Evolutionary conservation across 176 grass and related monocot genomes (phyloP).

Genomic region (Eragrostis curvula): DNA sequence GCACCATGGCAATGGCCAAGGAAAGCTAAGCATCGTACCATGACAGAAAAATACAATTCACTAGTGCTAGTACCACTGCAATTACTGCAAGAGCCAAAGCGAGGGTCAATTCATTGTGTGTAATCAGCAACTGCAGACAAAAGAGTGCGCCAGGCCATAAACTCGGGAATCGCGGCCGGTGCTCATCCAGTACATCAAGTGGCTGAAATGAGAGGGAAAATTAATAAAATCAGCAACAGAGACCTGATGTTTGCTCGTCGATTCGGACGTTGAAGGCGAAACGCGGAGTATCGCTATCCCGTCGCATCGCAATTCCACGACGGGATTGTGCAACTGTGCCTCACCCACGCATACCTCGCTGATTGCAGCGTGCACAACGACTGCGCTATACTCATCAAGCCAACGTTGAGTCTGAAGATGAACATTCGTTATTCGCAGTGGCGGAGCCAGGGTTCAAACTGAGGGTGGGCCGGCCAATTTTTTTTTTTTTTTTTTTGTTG

Average conservation of each 20-base stretch:
- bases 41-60: no score
- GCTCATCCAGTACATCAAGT: neutral
- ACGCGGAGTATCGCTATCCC: no score
- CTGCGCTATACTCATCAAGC: neutral
- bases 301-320: neutral
- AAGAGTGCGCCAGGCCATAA: neutral
- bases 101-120: neutral
- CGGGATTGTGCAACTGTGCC: neutral
- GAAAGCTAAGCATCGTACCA: no score
- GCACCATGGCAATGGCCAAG: no score
- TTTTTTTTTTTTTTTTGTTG: no score
- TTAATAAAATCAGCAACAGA: neutral
- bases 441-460: no score
- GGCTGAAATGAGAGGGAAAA: neutral
- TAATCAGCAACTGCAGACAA: neutral
- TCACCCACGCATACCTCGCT: neutral
- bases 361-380: neutral
- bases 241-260: neutral
- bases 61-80: neutral
- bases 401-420: no score
- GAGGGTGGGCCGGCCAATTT: no score
- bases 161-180: neutral
- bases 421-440: no score
- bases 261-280: neutral
- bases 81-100: neutral